phyloP scores from a whole-genome alignment of 805 yeast species.

The Suhomyces sp. region DNA sequence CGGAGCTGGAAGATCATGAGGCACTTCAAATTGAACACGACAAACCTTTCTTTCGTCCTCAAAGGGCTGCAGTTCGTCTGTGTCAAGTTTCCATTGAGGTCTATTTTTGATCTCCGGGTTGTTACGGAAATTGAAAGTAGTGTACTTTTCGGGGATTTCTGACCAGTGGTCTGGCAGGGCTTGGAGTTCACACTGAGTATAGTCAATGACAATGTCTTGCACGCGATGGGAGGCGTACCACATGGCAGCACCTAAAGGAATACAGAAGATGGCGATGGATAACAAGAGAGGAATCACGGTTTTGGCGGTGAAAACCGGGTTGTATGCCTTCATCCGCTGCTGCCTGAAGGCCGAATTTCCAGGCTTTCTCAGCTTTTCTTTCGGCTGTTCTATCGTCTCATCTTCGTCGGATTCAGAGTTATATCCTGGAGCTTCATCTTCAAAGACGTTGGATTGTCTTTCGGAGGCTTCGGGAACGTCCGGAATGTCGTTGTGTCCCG shows the following conservation, averaged over 20 bases:
- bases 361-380: slow-evolving; percentile 60
- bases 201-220: slow-evolving; percentile 42
- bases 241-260: slow-evolving; percentile 48
- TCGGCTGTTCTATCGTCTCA: slow-evolving; percentile 25
- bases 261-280: slow-evolving; percentile 38
- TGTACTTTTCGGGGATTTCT: slow-evolving; percentile 38
- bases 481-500: too few species aligned
- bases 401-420: slow-evolving; percentile 46
- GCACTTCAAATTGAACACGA: slow-evolving; percentile 39
- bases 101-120: slow-evolving; percentile 11
- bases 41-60: slow-evolving; percentile 52
- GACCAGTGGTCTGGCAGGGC: slow-evolving; percentile 35
- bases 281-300: slow-evolving; percentile 43
- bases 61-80: slow-evolving; percentile 43
- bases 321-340: slow-evolving; percentile 52
- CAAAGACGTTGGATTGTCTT: background rate
- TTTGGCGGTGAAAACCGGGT: slow-evolving; percentile 44
- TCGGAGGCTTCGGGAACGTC: background rate
- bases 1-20: slow-evolving; percentile 36
- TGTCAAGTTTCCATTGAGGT: slow-evolving; percentile 38
- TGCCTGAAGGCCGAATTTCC: slow-evolving; percentile 59
- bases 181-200: slow-evolving; percentile 38
- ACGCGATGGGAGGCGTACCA: slow-evolving; percentile 42
- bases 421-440: slow-evolving; percentile 15
- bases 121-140: slow-evolving; percentile 35